Evolutionary conservation across 441 rosid species (phyloP), one percentile per base, ranked within the genome.

Genomic region (Capsella rubella): DNA sequence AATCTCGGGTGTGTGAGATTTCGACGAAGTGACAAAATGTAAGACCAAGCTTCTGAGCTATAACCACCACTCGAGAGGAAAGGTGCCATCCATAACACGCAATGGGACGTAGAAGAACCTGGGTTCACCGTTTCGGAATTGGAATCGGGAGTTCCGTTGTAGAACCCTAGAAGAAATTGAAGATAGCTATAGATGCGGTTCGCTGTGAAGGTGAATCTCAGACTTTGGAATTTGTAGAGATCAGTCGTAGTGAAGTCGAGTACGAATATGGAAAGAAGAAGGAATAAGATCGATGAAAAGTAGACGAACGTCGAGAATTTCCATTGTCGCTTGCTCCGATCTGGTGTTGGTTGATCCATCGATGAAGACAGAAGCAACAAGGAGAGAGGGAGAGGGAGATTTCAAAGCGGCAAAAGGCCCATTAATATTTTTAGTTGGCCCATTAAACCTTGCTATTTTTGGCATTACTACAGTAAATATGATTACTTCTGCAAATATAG

Each of bases 21-120:
- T 39, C 83, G 74, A 40, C 29, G 65, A 39, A 93, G 87, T 11
- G 95, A 86, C 78, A 86, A 64, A 68, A 91, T 77, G 76, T 91
- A 90, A 40, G 95, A 90, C 93, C 93, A 91, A 39, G 95, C 87
- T 75, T 93, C 97, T 51, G 96, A 93, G 83, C 93, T 87, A 79
- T 93, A 93, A 69, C 97, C 96, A 68, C 98, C 98, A 53, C 97
- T 90, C 1, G 98, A 91, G 67, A 93, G 93, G 69, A 93, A 89
- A 2, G 94, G 93, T 54, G 93, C 96, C 96, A 91, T 91, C 94
- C 97, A 93, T 59, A 89, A 76, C 56, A 93, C 87, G 81, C 98
- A 91, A n/a, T 34, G 81, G 2, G 93, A 67, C 4, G 82, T 72
- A 6, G 67, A 9, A 8, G 84, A 69, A 42, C 49, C 29, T 54